phyloP scores from a whole-genome alignment of 2,329 filamentous ascomycete species.

The Cercospora citrullina region DNA sequence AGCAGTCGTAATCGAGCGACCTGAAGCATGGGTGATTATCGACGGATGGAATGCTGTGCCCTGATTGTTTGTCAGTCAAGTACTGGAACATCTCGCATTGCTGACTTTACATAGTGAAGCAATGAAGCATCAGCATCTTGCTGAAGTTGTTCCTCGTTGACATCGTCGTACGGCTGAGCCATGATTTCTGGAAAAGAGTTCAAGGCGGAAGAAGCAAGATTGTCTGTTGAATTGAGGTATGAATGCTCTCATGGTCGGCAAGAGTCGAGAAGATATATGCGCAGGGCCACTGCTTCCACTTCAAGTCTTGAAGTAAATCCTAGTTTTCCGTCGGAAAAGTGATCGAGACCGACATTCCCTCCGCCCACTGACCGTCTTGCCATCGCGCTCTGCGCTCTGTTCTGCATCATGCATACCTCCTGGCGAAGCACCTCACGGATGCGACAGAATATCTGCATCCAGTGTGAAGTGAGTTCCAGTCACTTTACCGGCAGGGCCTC shows the following conservation, averaged over 20 bases:
- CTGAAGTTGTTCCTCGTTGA: slow-evolving; percentile 23
- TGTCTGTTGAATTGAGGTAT: neutral
- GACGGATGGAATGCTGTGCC: slow-evolving; percentile 27
- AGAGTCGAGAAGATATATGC: neutral
- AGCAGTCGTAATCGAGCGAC: slow-evolving; percentile 24
- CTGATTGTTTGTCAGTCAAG: neutral
- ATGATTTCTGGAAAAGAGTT: slow-evolving; percentile 11
- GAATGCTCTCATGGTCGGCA: neutral
- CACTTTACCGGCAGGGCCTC: too few species aligned
- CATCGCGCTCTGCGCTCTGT: neutral
- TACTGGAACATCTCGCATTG: neutral
- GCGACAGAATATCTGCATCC: neutral
- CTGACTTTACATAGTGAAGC: slow-evolving; percentile 20
- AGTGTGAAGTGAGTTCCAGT: too few species aligned
- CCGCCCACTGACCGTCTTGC: neutral
- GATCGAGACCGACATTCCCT: too few species aligned
- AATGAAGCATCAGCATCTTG: slow-evolving; percentile 23
- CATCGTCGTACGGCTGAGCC: slow-evolving; percentile 22
- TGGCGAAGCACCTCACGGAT: too few species aligned
- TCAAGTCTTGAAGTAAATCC: neutral
- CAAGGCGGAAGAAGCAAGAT: neutral
- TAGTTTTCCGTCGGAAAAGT: neutral
- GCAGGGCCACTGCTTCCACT: neutral
- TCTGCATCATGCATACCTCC: neutral
- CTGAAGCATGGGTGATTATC: slow-evolving; percentile 25